Base-by-base conservation (phyloP, 2,329 filamentous ascomycete genomes). In the Verruconis gallopava region DNA sequence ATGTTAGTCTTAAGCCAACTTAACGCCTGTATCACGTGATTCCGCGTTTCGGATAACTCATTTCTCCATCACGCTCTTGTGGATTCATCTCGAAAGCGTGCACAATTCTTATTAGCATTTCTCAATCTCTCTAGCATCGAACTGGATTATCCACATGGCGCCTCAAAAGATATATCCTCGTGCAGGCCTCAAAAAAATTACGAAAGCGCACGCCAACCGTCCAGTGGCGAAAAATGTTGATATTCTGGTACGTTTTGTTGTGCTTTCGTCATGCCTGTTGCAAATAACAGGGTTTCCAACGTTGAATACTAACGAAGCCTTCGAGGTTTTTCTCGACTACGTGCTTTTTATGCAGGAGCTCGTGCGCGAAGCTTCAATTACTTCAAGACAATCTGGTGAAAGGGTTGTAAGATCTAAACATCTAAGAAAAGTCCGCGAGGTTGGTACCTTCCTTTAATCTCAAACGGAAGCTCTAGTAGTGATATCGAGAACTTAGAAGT, bases 131-230 rank as follows among this genome's bases (percentile, higher is more conserved):
- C n/a, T n/a, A n/a, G n/a, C n/a, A n/a, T n/a, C n/a, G n/a, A n/a
- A n/a, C n/a, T n/a, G n/a, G n/a, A n/a, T n/a, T n/a, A n/a, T n/a
- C n/a, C n/a, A n/a, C n/a, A 80, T 78, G 72, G 75, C 73, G 40
- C 65, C 73, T 11, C 69, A 75, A 17, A 78, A 80, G 55, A 89
- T 84, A 12, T 94, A 93, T 54, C 86, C 86, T 9, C 79, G 86
- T 48, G 78, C 76, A 14, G 91, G 84, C 0, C 70, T 94, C 52
- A 91, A 86, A 62, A 88, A 86, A 61, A 89, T 93, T 46, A 71
- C 93, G 54, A 94, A 93, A 63, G 85, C 85, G 14, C 85, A 93
- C 60, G 81, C 85, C 5, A 81, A 83, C 48, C 77, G 79, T 56
- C 81, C 73, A 49, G 62, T 93, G 48, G 85, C 79, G 66, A 91